A percentile compares a stretch with the other conserved stretches of the same genome.
phyloP scores from a whole-genome alignment of 768 basidiomycete genomes.

The Macrolepiota albuminosa region DNA sequence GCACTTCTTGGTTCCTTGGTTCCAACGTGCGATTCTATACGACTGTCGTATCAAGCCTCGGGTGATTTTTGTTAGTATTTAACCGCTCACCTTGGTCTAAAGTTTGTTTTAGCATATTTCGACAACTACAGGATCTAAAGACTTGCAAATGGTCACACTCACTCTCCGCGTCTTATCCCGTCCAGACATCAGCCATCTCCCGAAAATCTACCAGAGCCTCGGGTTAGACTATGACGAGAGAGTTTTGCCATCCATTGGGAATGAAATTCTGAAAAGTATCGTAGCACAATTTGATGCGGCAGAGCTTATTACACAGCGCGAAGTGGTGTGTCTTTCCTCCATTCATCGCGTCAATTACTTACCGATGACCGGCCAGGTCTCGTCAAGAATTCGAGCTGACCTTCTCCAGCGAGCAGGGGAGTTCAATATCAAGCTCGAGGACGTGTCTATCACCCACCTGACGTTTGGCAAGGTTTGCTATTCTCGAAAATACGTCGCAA shows the following conservation, averaged over 20 bases:
- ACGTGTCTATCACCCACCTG: conserved; percentile 93
- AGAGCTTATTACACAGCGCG: conserved; percentile 94
- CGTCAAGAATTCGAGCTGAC: conserved; percentile 88
- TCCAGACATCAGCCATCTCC: conserved; percentile 81
- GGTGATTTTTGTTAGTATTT: conserved; percentile 37
- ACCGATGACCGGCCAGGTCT: conserved; percentile 49
- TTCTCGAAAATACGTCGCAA: conserved; percentile 2
- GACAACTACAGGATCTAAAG: conserved; percentile 98
- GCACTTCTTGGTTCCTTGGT: conserved; percentile 93
- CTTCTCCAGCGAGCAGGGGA: conserved; percentile 90
- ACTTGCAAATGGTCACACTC: conserved; percentile 97
- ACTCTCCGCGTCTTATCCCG: conserved; percentile 94
- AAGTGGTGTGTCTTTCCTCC: conserved; percentile 63
- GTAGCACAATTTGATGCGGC: conserved; percentile 98
- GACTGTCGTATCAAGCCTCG: conserved; percentile 97
- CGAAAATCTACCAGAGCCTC: conserved; percentile 92
- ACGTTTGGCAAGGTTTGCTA: conserved; percentile 75
- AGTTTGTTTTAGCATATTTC: conserved; percentile 73
- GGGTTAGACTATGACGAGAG: conserved; percentile 98
- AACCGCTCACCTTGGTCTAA: not conserved
- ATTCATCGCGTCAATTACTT: not conserved
- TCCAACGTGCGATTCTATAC: conserved; percentile 94
- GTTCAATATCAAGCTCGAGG: conserved; percentile 93
- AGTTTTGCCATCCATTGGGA: conserved; percentile 94
- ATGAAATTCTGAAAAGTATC: conserved; percentile 96